Evolutionary conservation across 805 yeast genomes (phyloP).

Genomic region (Wickerhamiella bombiphila): DNA sequence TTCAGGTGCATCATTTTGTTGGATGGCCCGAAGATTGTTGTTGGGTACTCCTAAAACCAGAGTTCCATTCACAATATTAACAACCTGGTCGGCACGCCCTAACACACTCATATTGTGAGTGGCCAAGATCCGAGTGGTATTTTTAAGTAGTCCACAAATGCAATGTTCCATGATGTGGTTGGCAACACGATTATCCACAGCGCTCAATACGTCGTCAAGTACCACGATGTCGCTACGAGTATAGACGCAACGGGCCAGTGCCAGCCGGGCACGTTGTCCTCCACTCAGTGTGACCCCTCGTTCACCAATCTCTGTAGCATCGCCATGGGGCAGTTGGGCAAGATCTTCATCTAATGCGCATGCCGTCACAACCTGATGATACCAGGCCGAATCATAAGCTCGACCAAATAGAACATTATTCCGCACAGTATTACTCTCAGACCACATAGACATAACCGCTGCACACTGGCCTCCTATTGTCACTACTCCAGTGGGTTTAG

Average conservation of each 20-base stretch:
- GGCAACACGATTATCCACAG: conserved; percentile 81
- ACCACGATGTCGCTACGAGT: conserved; percentile 48
- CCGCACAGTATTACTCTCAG: conserved; percentile 63
- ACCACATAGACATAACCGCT: conserved; percentile 63
- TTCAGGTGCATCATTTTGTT: no score
- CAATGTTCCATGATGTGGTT: conserved; percentile 60
- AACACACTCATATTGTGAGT: conserved; percentile 72
- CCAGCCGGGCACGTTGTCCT: conserved; percentile 80
- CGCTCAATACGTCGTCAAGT: conserved; percentile 72
- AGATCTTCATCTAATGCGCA: conserved; percentile 59
- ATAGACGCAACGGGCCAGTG: conserved; percentile 70
- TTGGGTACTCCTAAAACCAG: conserved; percentile 3
- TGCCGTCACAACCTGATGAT: conserved; percentile 39
- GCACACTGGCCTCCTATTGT: conserved; percentile 38
- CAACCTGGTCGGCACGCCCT: conserved; percentile 50
- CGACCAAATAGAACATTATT: conserved; percentile 62
- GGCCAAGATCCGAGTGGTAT: conserved; percentile 58
- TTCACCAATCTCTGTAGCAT: conserved; percentile 63
- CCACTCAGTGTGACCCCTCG: conserved; percentile 81
- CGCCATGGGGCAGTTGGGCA: conserved; percentile 56
- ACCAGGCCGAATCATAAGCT: conserved; percentile 35
- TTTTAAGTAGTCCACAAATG: conserved; percentile 39
- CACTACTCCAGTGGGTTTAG: conserved; percentile 36
- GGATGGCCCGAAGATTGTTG: background rate
- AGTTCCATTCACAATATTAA: conserved; percentile 31